Conservation (phyloP, 116 monocot species). For the Cymodocea nodosa region DNA sequence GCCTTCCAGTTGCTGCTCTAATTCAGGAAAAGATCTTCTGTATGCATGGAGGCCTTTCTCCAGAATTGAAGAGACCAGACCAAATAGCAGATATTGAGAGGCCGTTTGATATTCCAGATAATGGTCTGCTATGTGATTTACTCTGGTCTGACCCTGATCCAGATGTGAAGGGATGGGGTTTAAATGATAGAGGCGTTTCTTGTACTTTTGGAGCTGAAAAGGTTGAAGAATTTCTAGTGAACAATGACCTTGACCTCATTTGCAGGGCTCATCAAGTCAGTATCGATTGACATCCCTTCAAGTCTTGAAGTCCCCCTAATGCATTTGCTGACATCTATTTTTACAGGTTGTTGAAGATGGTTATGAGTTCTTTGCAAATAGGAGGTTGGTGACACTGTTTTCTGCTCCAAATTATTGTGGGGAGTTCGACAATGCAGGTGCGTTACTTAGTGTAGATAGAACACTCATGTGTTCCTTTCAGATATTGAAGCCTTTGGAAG, state of each 20-base stretch:
- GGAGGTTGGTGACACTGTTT: constrained; percentile 19
- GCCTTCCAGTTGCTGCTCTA: constrained; percentile 17
- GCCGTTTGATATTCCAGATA: constrained; percentile 19
- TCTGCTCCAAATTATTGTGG: constrained; percentile 31
- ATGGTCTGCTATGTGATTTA: constrained; percentile 23
- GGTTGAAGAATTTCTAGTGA: constrained; percentile 15
- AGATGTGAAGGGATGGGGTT: constrained; percentile 10
- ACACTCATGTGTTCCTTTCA: constrained; percentile 16
- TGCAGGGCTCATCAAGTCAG: constrained; percentile 22
- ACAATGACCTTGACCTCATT: constrained; percentile 22
- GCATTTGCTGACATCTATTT: background rate
- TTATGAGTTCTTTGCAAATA: constrained; percentile 24
- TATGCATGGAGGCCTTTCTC: constrained; percentile 29
- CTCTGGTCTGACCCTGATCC: constrained; percentile 25
- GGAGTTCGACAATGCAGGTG: constrained; percentile 26
- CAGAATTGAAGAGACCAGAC: constrained; percentile 14
- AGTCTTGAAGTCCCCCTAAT: background rate
- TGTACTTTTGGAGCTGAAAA: constrained; percentile 19
- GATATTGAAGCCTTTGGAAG: constrained; percentile 15
- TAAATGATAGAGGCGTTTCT: constrained; percentile 17
- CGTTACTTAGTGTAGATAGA: constrained; percentile 14
- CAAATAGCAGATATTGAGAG: constrained; percentile 16
- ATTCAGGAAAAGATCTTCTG: constrained; percentile 19
- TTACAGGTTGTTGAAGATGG: constrained; percentile 29
- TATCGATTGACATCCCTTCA: background rate